Conservation (phyloP, 2,329 filamentous ascomycete genomes). For the Fusarium subglutinans region DNA sequence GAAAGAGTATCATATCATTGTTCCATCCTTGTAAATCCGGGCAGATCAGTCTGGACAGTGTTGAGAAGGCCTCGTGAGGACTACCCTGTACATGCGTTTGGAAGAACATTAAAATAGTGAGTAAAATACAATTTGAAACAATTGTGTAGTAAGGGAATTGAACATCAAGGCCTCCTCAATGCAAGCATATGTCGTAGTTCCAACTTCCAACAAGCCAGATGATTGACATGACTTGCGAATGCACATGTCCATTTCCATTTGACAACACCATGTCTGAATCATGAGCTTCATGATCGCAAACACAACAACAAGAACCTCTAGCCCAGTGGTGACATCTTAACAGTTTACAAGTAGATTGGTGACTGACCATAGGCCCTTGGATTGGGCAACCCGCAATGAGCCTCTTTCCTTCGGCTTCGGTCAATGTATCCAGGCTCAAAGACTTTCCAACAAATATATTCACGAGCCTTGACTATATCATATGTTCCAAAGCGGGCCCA, state of each 20-base stretch:
- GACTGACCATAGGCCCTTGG: no score
- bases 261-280: neutral
- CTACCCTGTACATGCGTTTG: neutral
- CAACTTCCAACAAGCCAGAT: neutral
- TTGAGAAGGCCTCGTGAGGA: neutral
- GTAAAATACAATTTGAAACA: no score
- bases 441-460: no score
- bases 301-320: neutral
- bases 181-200: no score
- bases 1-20: neutral
- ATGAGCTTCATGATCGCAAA: neutral
- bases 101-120: neutral
- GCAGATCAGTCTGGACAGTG: rapidly evolving
- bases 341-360: rapidly evolving
- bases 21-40: neutral
- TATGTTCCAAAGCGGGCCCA: neutral
- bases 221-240: no score
- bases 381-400: no score
- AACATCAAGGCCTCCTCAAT: rapidly evolving
- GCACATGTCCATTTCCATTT: rapidly evolving
- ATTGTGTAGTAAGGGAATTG: no score
- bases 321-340: rapidly evolving
- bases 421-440: no score
- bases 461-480: neutral
- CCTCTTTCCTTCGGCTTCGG: no score